A percentile compares a stretch with the other conserved stretches of the same genome.
Evolutionary conservation across 2,329 filamentous ascomycete species (phyloP).

Genomic region (Alternaria angustiovoidea): DNA sequence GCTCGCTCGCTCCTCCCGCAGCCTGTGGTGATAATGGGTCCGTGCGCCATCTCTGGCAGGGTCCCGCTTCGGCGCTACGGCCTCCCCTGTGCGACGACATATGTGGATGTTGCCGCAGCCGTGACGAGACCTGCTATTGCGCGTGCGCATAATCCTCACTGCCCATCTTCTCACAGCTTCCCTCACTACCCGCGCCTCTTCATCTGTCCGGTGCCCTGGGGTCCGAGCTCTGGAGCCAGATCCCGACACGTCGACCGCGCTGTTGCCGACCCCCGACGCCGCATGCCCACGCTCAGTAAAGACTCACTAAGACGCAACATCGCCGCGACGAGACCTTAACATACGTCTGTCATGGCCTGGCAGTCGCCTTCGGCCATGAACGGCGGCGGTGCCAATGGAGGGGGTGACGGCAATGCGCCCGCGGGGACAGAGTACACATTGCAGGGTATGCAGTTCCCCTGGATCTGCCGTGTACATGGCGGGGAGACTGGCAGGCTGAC

Average conservation of each 20-base stretch:
- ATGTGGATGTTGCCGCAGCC: constrained; percentile 15
- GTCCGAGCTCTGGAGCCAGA: constrained; percentile 34
- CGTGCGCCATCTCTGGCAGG: constrained; percentile 9
- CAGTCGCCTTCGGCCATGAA: constrained; percentile 72
- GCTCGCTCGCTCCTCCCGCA: constrained; percentile 4
- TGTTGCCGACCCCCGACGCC: constrained; percentile 37
- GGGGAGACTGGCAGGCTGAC: constrained; percentile 26
- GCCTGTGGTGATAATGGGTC: constrained; percentile 9
- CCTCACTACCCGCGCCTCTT: constrained; percentile 3
- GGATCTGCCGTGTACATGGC: constrained; percentile 1
- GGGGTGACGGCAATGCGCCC: constrained; percentile 59
- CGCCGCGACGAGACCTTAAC: constrained; percentile 28
- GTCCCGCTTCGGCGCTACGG: constrained; percentile 23
- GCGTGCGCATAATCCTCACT: constrained; percentile 8
- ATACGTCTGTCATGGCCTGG: constrained; percentile 68
- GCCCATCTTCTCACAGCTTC: not conserved
- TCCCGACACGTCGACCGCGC: constrained; percentile 29
- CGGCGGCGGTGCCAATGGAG: constrained; percentile 62
- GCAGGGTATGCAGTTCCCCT: constrained; percentile 62
- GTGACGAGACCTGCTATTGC: constrained; percentile 11
- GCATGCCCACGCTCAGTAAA: constrained; percentile 38
- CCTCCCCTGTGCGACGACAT: constrained; percentile 18
- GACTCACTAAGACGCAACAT: constrained; percentile 33
- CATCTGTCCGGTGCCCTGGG: constrained; percentile 17
- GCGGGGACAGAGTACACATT: constrained; percentile 75